Evolutionary conservation across 2,329 filamentous ascomycete genomes (phyloP), one percentile per base, ranked within the genome.

Genomic region (Aspergillus tanneri): DNA sequence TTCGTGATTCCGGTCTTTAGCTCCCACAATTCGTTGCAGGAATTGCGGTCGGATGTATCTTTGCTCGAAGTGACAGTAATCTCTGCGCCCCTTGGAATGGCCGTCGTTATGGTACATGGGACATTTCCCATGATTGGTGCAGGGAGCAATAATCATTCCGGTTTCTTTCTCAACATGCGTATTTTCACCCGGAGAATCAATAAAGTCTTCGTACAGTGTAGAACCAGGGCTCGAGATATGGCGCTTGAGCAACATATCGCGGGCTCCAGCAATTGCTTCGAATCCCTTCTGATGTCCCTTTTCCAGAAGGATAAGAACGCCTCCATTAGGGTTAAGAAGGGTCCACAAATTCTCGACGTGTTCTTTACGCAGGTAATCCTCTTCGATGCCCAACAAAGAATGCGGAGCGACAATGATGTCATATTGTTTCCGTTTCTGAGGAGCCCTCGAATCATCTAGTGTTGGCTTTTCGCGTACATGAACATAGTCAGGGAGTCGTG

Each of bases 261-360:
- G 84, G 5, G 91, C 90, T 39, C 87, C 87, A 9, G 90, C 92
- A 32, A 99, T 83, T 11, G 89, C 88, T 67, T 97, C 93, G 57
- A 99, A 99, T 0, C 93, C 93, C 35, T 89, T 83, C 10, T 90
- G 88, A 10, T 95, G 82, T 0, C 90, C 93, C 68, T 96, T 97
- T 67, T 99, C 93, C 18, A 96, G 73, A 3, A 97, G 72, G 40
- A 97, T 82, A 4, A 99, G 77, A 11, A 99, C 81, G 27, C 93
- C 93, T 1, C 92, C 92, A 14, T 91, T 79, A 1, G 87, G 87
- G 43, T 87, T 88, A 3, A 96, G 77, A 42, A 96, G 77, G 11
- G 83, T 85, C 93, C 93, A 99, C 1, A 97, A 80, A 52, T 95
- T 96, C 63, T 95, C 84, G 16, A 96, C 76, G 43, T 93, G 78